Evolutionary conservation across 108 stramenopile genomes (phyloP).

Genomic region (Nannochloropsis granulata): DNA sequence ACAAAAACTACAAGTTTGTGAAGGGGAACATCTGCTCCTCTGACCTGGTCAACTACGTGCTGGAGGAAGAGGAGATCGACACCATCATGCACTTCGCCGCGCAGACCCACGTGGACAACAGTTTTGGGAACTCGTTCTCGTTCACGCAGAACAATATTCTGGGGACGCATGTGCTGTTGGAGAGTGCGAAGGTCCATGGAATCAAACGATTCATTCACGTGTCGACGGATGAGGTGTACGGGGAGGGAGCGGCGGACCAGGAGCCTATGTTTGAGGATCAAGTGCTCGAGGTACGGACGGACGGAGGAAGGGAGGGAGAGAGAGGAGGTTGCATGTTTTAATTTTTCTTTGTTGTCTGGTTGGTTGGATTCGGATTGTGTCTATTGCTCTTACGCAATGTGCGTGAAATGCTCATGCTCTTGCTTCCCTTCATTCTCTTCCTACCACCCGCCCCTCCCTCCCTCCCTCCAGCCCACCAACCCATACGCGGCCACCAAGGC

Average conservation of each 20-base stretch:
- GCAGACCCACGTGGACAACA: slow-evolving; percentile 92
- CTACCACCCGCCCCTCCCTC: background rate
- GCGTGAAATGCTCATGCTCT: too few relatives aligned
- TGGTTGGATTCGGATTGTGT: too few relatives aligned
- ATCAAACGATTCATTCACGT: slow-evolving; percentile 90
- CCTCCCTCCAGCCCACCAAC: slow-evolving; percentile 67
- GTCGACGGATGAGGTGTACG: slow-evolving; percentile 95
- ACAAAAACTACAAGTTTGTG: slow-evolving; percentile 91
- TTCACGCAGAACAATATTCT: slow-evolving; percentile 96
- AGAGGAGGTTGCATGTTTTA: background rate
- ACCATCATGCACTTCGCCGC: slow-evolving; percentile 98
- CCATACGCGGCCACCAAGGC: slow-evolving; percentile 99
- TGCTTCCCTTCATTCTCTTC: too few relatives aligned
- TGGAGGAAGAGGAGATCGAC: slow-evolving; percentile 81
- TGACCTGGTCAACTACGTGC: slow-evolving; percentile 81
- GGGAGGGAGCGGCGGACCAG: slow-evolving; percentile 75
- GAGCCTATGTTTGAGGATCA: slow-evolving; percentile 93
- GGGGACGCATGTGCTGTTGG: slow-evolving; percentile 94
- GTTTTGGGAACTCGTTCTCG: slow-evolving; percentile 95
- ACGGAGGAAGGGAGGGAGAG: background rate
- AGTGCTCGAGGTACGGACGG: slow-evolving; percentile 50
- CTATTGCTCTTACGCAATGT: too few relatives aligned
- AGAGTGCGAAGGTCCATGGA: slow-evolving; percentile 71
- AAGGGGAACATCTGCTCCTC: slow-evolving; percentile 87
- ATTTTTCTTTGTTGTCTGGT: too few relatives aligned